Percentiles rank a stretch among this genome's conserved stretches.
Conservation (phyloP, 169 alveolate species). For the Perkinsus marinus region DNA sequence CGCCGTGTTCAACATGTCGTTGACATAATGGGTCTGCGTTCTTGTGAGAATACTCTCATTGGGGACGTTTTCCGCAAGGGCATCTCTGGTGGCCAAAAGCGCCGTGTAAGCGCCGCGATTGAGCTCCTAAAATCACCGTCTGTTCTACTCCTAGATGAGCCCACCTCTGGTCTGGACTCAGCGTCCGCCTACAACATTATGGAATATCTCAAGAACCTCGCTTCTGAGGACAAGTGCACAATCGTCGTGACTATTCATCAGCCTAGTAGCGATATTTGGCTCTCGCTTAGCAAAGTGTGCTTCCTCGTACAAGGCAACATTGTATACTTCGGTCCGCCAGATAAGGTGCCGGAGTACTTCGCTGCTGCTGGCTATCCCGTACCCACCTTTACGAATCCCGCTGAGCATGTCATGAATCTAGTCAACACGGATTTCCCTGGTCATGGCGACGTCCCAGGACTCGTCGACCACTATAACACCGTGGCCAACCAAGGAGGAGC, state of each 20-base stretch:
- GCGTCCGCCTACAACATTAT: conserved; percentile 19
- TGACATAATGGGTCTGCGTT: conserved; percentile 26
- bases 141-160: background rate
- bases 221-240: background rate
- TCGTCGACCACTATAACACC: background rate
- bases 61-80: conserved; percentile 26
- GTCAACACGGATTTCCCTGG: background rate
- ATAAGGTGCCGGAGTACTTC: background rate
- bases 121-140: background rate
- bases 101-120: background rate
- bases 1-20: conserved; percentile 12
- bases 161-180: background rate
- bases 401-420: background rate
- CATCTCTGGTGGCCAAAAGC: conserved; percentile 21
- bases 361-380: background rate
- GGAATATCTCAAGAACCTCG: conserved; percentile 10
- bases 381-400: background rate
- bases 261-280: background rate
- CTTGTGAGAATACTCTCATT: conserved; percentile 13
- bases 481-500: background rate
- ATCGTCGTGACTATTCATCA: background rate
- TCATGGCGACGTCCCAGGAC: background rate
- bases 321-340: background rate
- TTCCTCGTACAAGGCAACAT: background rate
- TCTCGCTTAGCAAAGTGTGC: background rate